Evolutionary conservation across 176 grass and related monocot genomes (phyloP).

Genomic region (Zea luxurians): DNA sequence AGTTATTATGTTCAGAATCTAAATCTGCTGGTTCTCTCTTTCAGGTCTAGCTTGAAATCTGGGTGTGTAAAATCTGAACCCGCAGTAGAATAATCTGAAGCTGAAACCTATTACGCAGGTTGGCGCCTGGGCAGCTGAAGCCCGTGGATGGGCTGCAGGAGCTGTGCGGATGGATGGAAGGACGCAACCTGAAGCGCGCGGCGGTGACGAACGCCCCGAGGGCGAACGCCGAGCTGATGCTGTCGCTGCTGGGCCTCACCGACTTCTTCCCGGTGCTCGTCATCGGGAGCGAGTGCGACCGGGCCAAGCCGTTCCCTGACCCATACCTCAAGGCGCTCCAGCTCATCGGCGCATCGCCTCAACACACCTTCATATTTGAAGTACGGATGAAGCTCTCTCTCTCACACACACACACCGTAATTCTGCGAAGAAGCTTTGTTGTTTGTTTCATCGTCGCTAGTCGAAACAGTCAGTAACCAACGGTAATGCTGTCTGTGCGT

Average conservation of each 20-base stretch:
- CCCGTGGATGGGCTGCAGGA: conserved; percentile 56
- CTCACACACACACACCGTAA: not conserved
- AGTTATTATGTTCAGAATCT: no score
- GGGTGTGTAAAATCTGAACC: no score
- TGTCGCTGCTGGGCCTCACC: conserved; percentile 60
- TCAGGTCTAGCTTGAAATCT: no score
- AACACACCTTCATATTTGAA: conserved; percentile 83
- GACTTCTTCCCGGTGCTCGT: conserved; percentile 71
- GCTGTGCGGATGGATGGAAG: conserved; percentile 63
- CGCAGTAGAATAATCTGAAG: not conserved
- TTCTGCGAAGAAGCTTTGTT: not conserved
- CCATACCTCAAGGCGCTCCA: conserved; percentile 76
- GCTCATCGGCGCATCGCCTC: conserved; percentile 50
- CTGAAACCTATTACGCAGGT: conserved; percentile 36
- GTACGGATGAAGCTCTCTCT: conserved; percentile 24
- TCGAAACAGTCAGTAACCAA: not conserved
- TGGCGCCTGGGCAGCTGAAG: conserved; percentile 52
- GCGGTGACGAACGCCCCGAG: conserved; percentile 78
- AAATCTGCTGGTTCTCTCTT: no score
- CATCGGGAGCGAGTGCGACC: conserved; percentile 64
- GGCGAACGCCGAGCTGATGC: conserved; percentile 64
- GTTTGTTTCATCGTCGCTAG: no score
- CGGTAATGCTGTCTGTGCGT: not conserved
- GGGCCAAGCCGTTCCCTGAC: conserved; percentile 76
- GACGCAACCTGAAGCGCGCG: conserved; percentile 54